Conservation (phyloP, 768 basidiomycete species). For the Tubosaeta brunneosetosa region DNA sequence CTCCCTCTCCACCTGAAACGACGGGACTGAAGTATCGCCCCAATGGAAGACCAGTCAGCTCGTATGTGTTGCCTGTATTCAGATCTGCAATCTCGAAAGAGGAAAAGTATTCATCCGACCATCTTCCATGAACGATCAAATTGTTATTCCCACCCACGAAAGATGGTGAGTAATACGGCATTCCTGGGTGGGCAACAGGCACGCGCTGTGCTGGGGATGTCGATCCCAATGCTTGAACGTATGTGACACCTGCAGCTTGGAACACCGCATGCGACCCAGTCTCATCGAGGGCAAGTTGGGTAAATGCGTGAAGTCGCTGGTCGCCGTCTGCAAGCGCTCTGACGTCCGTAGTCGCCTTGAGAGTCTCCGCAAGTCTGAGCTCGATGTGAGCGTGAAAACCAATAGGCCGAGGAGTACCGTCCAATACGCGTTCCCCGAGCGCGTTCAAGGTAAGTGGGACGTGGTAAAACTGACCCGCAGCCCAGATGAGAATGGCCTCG, state of each 20-base stretch:
- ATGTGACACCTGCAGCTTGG: constrained; percentile 55
- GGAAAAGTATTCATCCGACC: constrained; percentile 62
- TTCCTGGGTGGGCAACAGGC: constrained; percentile 45
- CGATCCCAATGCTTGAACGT: constrained; percentile 22
- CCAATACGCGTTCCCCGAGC: constrained; percentile 45
- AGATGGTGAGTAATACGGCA: constrained; percentile 63
- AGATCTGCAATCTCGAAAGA: constrained; percentile 63
- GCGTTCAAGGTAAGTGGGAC: constrained; percentile 43
- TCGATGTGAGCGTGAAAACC: constrained; percentile 61
- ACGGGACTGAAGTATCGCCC: constrained; percentile 64
- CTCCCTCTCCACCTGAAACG: constrained; percentile 42
- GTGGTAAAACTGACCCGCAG: constrained; percentile 62
- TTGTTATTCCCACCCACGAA: constrained; percentile 41
- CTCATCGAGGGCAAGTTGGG: constrained; percentile 54
- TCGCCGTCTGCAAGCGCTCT: constrained; percentile 48
- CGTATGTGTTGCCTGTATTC: constrained; percentile 37
- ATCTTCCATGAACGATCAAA: constrained; percentile 59
- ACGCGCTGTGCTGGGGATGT: constrained; percentile 33
- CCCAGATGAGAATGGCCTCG: constrained; percentile 59
- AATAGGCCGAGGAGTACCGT: constrained; percentile 43
- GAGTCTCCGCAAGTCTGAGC: constrained; percentile 60
- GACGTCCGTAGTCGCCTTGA: constrained; percentile 45
- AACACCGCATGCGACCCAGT: constrained; percentile 52
- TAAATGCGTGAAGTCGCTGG: constrained; percentile 59
- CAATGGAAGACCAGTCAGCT: constrained; percentile 53